Evolutionary conservation across 495 filamentous ascomycete genomes (phyloP).

Genomic region (Pseudoneurospora amorphoporcata): DNA sequence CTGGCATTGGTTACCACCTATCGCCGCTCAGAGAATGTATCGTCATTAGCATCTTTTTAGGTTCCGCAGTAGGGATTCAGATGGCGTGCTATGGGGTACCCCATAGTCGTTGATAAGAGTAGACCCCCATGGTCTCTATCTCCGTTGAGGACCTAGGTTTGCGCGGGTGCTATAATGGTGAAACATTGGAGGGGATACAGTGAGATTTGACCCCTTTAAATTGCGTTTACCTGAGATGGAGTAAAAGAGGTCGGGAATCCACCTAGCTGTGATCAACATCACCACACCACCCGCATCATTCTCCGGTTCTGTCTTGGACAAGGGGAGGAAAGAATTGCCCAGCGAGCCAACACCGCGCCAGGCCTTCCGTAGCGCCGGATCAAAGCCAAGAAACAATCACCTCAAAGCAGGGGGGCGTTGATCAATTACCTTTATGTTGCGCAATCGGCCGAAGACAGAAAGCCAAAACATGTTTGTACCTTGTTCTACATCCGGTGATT

Average conservation of each 20-base stretch:
- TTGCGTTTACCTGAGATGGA: constrained; percentile 8
- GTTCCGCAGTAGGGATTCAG: neutral
- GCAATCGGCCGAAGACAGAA: neutral
- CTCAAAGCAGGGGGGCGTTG: neutral
- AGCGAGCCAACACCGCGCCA: neutral
- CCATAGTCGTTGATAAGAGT: neutral
- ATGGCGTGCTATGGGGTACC: neutral
- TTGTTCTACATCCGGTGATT: neutral
- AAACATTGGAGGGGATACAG: neutral
- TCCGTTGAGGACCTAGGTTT: neutral
- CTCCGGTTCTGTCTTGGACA: neutral
- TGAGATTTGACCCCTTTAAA: neutral
- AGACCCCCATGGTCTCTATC: neutral
- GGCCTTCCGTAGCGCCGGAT: neutral
- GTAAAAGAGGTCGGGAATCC: constrained; percentile 5
- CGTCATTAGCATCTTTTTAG: neutral
- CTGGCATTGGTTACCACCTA: neutral
- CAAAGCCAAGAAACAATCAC: neutral
- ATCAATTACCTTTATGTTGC: neutral
- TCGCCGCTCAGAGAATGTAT: neutral
- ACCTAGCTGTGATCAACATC: constrained; percentile 9
- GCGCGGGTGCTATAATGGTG: neutral
- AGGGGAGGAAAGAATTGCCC: neutral
- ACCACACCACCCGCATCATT: neutral
- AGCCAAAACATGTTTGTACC: neutral